Percentiles rank a stretch among this genome's conserved stretches.
Conservation (phyloP, 257 asterid species). For the Craterostigma plantagineum region DNA sequence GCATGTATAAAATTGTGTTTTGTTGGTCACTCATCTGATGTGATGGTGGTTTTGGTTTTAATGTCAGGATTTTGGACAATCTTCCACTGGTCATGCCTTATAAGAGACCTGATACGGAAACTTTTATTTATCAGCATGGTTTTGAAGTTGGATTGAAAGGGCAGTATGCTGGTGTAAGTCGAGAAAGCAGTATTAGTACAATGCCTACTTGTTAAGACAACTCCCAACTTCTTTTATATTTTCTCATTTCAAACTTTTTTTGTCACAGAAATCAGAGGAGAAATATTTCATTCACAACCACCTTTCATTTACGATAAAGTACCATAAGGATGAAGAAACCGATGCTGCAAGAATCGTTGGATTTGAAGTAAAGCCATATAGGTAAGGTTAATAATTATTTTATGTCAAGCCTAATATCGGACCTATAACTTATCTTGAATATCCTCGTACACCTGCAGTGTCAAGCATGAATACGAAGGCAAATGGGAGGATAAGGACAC, state of each 20-base stretch:
- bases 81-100: conserved; percentile 1
- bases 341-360: conserved; percentile 4
- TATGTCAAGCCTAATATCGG: background rate
- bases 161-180: conserved; percentile 2
- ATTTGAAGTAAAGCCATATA: conserved; percentile 3
- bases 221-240: background rate
- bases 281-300: conserved; percentile 1
- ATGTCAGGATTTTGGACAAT: conserved; percentile 2
- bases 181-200: background rate
- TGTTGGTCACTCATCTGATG: background rate
- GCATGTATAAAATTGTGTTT: background rate
- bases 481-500: background rate
- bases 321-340: conserved; percentile 2
- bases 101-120: background rate
- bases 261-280: background rate
- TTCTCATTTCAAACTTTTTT: background rate
- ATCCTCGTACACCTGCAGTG: background rate
- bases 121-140: background rate
- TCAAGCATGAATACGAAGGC: conserved; percentile 1
- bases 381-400: background rate
- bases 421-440: background rate
- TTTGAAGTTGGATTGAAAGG: background rate
- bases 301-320: background rate
- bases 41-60: background rate
- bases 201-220: background rate